Conservation (phyloP, 257 asterid genomes). For the Solanum virginianum region DNA sequence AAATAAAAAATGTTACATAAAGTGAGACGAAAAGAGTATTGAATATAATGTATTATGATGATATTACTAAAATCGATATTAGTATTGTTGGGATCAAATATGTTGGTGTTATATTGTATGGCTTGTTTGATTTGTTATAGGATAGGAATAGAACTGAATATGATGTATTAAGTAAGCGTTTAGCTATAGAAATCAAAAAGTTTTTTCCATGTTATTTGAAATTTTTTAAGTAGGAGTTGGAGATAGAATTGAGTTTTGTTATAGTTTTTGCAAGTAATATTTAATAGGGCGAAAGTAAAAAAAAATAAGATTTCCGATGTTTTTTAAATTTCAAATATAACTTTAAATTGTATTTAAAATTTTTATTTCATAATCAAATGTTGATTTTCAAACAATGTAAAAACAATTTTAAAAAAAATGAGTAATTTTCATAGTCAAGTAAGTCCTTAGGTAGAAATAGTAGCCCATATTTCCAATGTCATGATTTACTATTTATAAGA, state of each 20-base stretch:
- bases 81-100: not conserved
- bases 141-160: not conserved
- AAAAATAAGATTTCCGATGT: not conserved
- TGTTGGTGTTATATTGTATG: not conserved
- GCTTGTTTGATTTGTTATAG: not conserved
- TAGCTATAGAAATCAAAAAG: not conserved
- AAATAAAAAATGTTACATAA: too few relatives aligned
- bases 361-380: too few relatives aligned
- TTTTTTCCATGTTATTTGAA: not conserved
- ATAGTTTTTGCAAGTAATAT: not conserved
- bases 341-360: too few relatives aligned
- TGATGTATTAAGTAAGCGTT: not conserved
- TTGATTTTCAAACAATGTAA: not conserved
- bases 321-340: too few relatives aligned
- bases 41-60: not conserved
- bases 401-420: not conserved
- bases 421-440: not conserved
- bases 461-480: too few relatives aligned
- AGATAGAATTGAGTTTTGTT: not conserved
- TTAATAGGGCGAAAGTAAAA: too few relatives aligned
- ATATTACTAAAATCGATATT: too few relatives aligned
- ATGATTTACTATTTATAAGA: not conserved
- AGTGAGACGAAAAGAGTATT: not conserved
- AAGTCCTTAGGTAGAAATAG: too few relatives aligned
- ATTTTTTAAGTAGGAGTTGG: accelerated